A percentile compares a stretch with the other conserved stretches of the same genome.
These are phyloP conservation scores for Hymenotorrendiella dingleyae DNA, from an alignment of 2,329 filamentous ascomycete genomes.

Conservation along the genomic window DNA sequence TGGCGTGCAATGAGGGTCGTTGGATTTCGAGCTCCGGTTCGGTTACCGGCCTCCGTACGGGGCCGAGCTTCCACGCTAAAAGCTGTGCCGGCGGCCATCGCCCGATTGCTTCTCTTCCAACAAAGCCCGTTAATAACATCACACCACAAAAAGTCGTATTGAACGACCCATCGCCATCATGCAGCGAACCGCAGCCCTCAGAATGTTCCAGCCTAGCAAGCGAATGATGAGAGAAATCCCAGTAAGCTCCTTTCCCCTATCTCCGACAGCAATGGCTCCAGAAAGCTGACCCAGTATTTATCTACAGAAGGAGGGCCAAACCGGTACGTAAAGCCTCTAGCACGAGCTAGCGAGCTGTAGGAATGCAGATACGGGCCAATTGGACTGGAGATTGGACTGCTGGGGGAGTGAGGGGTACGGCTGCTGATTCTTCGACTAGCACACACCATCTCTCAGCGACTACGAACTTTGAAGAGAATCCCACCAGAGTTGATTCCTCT, in stretches of 20 bases:
- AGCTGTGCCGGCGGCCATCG: too few relatives aligned
- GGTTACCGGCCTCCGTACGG: constrained; percentile 26
- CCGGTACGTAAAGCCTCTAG: constrained; percentile 47
- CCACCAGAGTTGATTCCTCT: constrained; percentile 92
- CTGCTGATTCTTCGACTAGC: constrained; percentile 46
- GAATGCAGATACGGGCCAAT: too few relatives aligned
- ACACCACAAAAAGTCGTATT: too few relatives aligned
- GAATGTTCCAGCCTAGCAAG: constrained; percentile 60
- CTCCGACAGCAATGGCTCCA: constrained; percentile 4
- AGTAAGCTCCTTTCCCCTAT: constrained; percentile 46
- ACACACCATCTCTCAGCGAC: constrained; percentile 93
- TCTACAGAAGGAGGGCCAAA: constrained; percentile 58
- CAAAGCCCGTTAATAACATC: too few relatives aligned
- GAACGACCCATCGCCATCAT: too few relatives aligned
- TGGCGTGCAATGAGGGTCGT: constrained; percentile 25
- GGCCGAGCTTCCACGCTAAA: constrained; percentile 3
- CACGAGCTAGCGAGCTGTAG: too few relatives aligned
- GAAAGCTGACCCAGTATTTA: constrained; percentile 27
- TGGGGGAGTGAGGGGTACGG: neutral
- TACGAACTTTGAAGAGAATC: constrained; percentile 83
- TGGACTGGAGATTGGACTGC: too few relatives aligned
- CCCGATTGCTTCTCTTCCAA: too few relatives aligned
- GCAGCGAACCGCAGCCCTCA: constrained; percentile 53
- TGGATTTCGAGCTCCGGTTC: constrained; percentile 30
- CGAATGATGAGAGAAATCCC: constrained; percentile 67